Percentiles rank a stretch among this genome's conserved stretches.
Conservation (phyloP, 257 asterid species). For the Echium plantagineum region DNA sequence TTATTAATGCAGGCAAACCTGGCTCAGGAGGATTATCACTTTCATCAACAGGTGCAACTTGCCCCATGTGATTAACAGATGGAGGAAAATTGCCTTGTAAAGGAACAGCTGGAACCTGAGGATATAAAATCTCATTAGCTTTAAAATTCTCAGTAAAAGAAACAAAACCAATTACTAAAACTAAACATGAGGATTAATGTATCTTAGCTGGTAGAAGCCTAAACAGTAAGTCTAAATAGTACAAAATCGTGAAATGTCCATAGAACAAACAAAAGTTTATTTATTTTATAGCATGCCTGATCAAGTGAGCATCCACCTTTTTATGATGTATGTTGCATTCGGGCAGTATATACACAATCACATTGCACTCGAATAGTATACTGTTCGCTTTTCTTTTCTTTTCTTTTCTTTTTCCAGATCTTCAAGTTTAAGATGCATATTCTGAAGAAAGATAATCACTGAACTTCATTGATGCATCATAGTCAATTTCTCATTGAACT, state of each 20-base stretch:
- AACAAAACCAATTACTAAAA: slow-evolving; percentile 1
- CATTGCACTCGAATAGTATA: too few species aligned
- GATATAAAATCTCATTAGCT: slow-evolving; percentile 10
- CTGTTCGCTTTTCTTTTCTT: too few species aligned
- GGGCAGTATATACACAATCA: too few species aligned
- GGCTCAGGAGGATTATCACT: slow-evolving; percentile 4
- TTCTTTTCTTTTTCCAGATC: too few species aligned
- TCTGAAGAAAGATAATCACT: too few species aligned
- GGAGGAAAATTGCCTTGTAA: slow-evolving; percentile 37
- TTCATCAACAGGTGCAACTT: slow-evolving; percentile 11
- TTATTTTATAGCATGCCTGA: not conserved
- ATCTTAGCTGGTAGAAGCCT: not conserved
- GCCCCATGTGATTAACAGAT: slow-evolving; percentile 26
- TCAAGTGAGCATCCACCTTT: not conserved
- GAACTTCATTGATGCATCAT: too few species aligned
- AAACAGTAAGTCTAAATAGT: not conserved
- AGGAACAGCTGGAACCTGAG: slow-evolving; percentile 65
- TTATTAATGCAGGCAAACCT: slow-evolving; percentile 24
- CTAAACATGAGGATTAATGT: not conserved
- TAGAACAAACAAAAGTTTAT: not conserved
- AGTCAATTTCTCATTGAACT: too few species aligned
- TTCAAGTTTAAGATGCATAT: too few species aligned
- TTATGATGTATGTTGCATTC: too few species aligned
- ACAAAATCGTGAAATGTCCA: not conserved
- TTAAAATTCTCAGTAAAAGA: slow-evolving; percentile 6